Evolutionary conservation across 2,329 filamentous ascomycete species (phyloP).

Genomic region (Didymellaceae sp.): DNA sequence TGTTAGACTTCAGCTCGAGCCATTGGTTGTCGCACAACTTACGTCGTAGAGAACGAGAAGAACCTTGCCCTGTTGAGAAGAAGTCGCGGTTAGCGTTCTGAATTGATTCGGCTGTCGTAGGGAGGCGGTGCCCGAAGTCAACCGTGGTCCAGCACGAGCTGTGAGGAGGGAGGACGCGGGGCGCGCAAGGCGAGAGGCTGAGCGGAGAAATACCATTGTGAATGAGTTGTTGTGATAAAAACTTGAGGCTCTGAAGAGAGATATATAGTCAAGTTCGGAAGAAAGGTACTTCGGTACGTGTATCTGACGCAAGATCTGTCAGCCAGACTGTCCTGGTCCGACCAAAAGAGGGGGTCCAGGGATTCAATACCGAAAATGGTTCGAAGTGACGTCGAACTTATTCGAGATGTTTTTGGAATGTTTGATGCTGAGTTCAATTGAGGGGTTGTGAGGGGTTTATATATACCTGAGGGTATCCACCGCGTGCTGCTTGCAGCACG

Average conservation of each 20-base stretch:
- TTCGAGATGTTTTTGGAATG: constrained; percentile 11
- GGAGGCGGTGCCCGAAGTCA: constrained; percentile 52
- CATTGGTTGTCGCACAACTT: constrained; percentile 48
- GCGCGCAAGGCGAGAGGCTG: constrained; percentile 64
- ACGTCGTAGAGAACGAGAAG: constrained; percentile 93
- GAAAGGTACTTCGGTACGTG: constrained; percentile 29
- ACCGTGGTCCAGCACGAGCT: constrained; percentile 50
- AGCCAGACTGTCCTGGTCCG: constrained; percentile 21
- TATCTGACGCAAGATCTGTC: constrained; percentile 38
- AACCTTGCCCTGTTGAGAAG: constrained; percentile 88
- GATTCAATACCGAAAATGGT: constrained; percentile 36
- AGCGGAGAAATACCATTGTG: constrained; percentile 68
- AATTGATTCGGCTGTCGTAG: constrained; percentile 57
- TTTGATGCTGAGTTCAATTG: constrained; percentile 24
- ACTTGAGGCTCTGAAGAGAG: constrained; percentile 25
- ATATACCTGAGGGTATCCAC: constrained; percentile 33
- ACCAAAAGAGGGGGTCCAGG: constrained; percentile 27
- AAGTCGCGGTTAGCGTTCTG: constrained; percentile 69
- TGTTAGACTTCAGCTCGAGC: constrained; percentile 28
- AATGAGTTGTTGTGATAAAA: constrained; percentile 31
- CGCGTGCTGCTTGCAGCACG: constrained; percentile 20
- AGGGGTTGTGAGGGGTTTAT: constrained; percentile 39
- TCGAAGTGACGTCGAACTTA: constrained; percentile 30
- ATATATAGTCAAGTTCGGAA: constrained; percentile 33
- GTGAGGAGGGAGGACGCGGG: constrained; percentile 61